Evolutionary conservation across 305 asterid genomes (phyloP).

Genomic region (Fraxinus dipetala): DNA sequence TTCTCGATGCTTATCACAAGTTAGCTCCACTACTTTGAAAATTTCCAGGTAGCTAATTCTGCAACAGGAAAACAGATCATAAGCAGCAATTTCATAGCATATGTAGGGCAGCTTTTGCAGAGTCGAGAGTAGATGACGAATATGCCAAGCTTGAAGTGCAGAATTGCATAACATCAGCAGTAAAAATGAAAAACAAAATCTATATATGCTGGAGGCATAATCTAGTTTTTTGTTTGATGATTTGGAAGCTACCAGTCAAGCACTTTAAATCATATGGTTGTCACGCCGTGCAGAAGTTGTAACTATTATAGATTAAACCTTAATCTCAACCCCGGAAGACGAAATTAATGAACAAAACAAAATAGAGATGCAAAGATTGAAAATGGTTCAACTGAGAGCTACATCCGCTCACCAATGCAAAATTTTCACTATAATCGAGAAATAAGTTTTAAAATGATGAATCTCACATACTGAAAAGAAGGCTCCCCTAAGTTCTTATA

Average conservation of each 20-base stretch:
- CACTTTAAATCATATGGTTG: neutral
- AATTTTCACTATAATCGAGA: neutral
- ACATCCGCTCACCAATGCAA: neutral
- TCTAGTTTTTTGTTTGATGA: neutral
- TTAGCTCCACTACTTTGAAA: slow-evolving; percentile 85
- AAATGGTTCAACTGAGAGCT: neutral
- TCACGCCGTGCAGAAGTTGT: neutral
- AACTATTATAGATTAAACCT: neutral
- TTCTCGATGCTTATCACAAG: slow-evolving; percentile 66
- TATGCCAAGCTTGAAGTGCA: neutral
- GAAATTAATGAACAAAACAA: neutral
- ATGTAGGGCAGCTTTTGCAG: neutral
- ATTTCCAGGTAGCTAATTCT: slow-evolving; percentile 87
- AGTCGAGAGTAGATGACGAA: neutral
- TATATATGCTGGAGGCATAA: neutral
- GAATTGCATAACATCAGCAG: neutral
- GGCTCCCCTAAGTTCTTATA: neutral
- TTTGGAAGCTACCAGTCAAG: neutral
- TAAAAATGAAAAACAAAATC: neutral
- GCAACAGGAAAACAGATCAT: slow-evolving; percentile 25
- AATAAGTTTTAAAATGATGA: neutral
- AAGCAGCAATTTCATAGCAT: neutral
- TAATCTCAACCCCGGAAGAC: neutral
- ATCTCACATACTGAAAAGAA: neutral
- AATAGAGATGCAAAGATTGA: neutral